Evolutionary conservation across 345 rosid species (phyloP).

Genomic region (Draba incana): DNA sequence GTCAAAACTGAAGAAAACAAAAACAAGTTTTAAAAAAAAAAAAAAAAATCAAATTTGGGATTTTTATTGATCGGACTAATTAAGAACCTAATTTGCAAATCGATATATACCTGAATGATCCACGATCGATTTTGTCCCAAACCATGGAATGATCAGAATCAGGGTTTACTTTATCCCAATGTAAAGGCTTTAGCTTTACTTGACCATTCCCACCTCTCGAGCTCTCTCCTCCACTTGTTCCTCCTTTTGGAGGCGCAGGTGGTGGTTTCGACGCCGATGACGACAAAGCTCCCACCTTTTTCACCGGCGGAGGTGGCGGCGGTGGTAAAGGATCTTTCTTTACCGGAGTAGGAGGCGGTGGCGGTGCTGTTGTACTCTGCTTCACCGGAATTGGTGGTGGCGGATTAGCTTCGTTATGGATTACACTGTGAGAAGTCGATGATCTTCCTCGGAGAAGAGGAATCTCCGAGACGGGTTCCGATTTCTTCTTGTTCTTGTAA

Average conservation of each 20-base stretch:
- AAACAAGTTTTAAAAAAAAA: too few species aligned
- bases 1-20: conserved; percentile 56
- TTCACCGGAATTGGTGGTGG: conserved; percentile 41
- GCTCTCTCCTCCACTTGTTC: conserved; percentile 39
- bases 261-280: conserved; percentile 50
- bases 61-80: neutral
- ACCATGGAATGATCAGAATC: conserved; percentile 79
- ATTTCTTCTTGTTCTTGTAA: conserved; percentile 38
- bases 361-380: conserved; percentile 23
- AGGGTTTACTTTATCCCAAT: conserved; percentile 83
- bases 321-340: neutral
- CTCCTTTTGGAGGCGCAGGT: conserved; percentile 40
- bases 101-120: conserved; percentile 71
- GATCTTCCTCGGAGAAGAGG: conserved; percentile 73
- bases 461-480: conserved; percentile 49
- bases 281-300: conserved; percentile 31
- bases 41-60: neutral
- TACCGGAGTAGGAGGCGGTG: too few species aligned
- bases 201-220: conserved; percentile 44
- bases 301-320: conserved; percentile 41
- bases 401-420: conserved; percentile 29
- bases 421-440: conserved; percentile 50
- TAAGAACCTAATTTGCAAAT: neutral
- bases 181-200: conserved; percentile 80
- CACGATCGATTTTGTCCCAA: conserved; percentile 81